Evolutionary conservation across 805 yeast genomes (phyloP), one percentile per base, ranked within the genome.

Genomic region (Cyberlindnera maritima): DNA sequence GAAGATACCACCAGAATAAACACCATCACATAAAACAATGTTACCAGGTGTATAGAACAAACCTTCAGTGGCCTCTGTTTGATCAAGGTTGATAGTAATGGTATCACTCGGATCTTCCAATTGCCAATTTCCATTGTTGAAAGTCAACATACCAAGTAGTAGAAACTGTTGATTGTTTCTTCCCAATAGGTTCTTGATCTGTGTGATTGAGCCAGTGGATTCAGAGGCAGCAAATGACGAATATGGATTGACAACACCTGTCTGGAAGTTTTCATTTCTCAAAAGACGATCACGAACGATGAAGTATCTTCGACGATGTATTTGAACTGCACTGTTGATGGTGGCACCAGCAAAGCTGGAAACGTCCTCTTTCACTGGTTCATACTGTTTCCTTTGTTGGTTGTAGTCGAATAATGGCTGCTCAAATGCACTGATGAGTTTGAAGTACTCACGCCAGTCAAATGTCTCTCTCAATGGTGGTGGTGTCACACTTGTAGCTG

Each of bases 141-240:
- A 72, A 2, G 83, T 72, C 11, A 94, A 64, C 47, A 90, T 68
- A 0, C 99, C 99, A 58, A 91, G 80, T 2, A 94, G 61, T 8
- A 86, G 68, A 60, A 94, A 94, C 47, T 79, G 74, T 44, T 78
- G 72, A 4, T 92, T 92, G 57, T 85, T 86, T 45, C 96, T 70
- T 26, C 99, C 99, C 25, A 94, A 63, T 48, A 94, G 69, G 63
- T 91, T 91, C 58, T 91, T 91, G 44, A 94, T 81, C 34, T 80
- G 72, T 0, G 96, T 87, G 38, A 92, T 70, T 3, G 75, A 53
- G 43, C 48, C 56, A 21, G 43, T 48, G 2, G 39, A 33, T 14
- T 48, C 54, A 18, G 51, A 17, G 1, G 42, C 33, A 49, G 50
- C 46, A 48, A 67, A 60, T 1, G 70, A 64, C 0, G 69, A 61